phyloP scores from a whole-genome alignment of 768 basidiomycete species.

The Boletales sp. region DNA sequence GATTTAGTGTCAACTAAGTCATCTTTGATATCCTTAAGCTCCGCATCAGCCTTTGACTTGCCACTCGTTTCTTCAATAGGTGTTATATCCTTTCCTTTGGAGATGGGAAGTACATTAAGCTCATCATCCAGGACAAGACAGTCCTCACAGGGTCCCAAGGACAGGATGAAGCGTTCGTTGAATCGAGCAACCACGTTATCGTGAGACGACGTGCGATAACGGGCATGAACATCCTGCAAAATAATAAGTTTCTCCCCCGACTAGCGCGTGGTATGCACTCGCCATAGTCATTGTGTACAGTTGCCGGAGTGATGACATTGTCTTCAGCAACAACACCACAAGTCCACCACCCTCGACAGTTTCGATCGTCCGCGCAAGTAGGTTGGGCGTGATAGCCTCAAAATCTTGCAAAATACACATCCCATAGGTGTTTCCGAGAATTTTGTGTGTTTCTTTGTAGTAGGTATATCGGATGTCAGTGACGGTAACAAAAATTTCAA shows the following conservation, averaged over 20 bases:
- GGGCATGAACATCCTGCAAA: conserved; percentile 85
- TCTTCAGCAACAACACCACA: conserved; percentile 87
- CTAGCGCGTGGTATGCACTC: conserved; percentile 7
- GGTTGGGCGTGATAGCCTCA: conserved; percentile 95
- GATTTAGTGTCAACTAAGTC: conserved; percentile 80
- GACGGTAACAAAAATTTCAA: conserved; percentile 98
- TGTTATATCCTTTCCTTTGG: conserved; percentile 88
- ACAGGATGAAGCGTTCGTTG: conserved; percentile 98
- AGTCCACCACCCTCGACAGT: conserved; percentile 95
- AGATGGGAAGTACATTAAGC: conserved; percentile 94
- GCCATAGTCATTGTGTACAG: conserved; percentile 89
- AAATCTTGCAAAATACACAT: conserved; percentile 98
- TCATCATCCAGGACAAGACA: conserved; percentile 97
- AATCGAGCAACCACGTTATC: conserved; percentile 90
- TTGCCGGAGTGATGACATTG: conserved; percentile 90
- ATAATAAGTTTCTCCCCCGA: background rate
- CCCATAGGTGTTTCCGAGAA: conserved; percentile 95
- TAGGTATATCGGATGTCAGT: conserved; percentile 99
- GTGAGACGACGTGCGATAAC: conserved; percentile 90
- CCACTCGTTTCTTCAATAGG: conserved; percentile 52
- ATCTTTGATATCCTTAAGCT: conserved; percentile 76
- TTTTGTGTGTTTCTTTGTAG: conserved; percentile 96
- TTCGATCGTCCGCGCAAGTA: conserved; percentile 95
- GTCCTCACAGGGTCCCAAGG: conserved; percentile 87
- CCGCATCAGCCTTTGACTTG: conserved; percentile 52